Base-by-base conservation (phyloP, 148 eudicot species). In the Chenopodium album region DNA sequence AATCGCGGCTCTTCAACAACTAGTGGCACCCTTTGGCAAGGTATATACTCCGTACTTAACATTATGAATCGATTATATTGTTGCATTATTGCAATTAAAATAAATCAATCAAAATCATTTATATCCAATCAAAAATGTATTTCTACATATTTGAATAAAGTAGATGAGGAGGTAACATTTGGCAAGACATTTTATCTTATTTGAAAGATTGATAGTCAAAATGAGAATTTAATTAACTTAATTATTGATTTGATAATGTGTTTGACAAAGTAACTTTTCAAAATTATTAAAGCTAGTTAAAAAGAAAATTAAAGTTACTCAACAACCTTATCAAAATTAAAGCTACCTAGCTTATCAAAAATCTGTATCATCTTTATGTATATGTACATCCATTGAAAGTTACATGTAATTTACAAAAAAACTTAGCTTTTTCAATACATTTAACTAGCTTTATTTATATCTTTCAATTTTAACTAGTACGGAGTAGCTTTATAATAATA, bases 21-120 rank as follows among this genome's bases (percentile, higher is more conserved):
- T 94, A 60, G 98, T 94, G 83, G 91, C 98, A 84, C 98, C 98
- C 83, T 94, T 94, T 76, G 98, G 98, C 88, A 94, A 94, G 98
- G 98, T 94, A 91, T 12, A 62, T 59, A 59, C 22, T 59, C 22
- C 6, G 44, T 37, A 37, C 44, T 37, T 37, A 6, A 37, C 44
- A 6, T 2, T 50, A 50, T 50, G 16, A 2, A 10, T 50, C 4
- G 14, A 50, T 50, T 50, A 50, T 48, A 50, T 3, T 37, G 14
- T 50, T 50, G 14, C 54, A 52, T 67, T 66, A 71, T 76, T 79
- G 41, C 73, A 76, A 32, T 67, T 68, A 47, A 37, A 37, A 37
- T 37, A 26, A 69, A 74, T 78, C 56, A 48, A 75, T 75, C 66
- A 68, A 79, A 52, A 48, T 47, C 72, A 60, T 28, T 14, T 2